phyloP scores from a whole-genome alignment of 1,284 basidiomycete genomes.

The Apiotrichum akiyoshidainum region DNA sequence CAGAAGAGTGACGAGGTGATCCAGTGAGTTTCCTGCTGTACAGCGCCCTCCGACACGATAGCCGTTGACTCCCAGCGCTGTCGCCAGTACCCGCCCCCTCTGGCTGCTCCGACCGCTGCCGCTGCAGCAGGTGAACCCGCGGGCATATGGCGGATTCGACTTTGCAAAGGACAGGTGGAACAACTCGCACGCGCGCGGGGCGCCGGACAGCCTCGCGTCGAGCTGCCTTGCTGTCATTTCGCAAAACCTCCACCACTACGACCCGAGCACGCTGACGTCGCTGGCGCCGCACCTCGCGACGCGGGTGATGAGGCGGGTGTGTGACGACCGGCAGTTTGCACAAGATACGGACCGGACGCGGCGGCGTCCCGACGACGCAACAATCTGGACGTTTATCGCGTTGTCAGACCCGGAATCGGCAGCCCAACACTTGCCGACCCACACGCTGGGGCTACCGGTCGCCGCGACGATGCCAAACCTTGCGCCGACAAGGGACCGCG shows the following conservation, averaged over 20 bases:
- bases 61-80: slow-evolving; percentile 1
- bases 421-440: slow-evolving; percentile 1
- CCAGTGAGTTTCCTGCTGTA: slow-evolving; percentile 2
- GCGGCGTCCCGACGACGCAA: slow-evolving; percentile 35
- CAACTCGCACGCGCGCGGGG: slow-evolving; percentile 7
- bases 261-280: slow-evolving; percentile 17
- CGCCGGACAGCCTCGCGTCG: slow-evolving; percentile 24
- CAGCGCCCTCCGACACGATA: no score
- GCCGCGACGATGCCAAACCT: slow-evolving; percentile 22
- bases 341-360: background rate
- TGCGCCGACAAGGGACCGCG: slow-evolving; percentile 6
- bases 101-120: slow-evolving; percentile 39
- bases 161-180: background rate
- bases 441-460: slow-evolving; percentile 28
- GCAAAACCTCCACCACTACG: slow-evolving; percentile 28
- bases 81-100: slow-evolving; percentile 19
- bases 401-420: slow-evolving; percentile 27
- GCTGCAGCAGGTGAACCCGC: slow-evolving; percentile 24
- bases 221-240: slow-evolving; percentile 33
- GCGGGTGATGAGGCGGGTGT: slow-evolving; percentile 28
- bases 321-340: background rate
- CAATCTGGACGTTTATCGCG: slow-evolving; percentile 36
- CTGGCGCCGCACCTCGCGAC: slow-evolving; percentile 21
- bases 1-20: slow-evolving; percentile 17
- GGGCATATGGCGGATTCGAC: background rate